Percentiles rank a stretch among this genome's conserved stretches.
phyloP scores from a whole-genome alignment of 345 rosid species.

The Camelina hispida region DNA sequence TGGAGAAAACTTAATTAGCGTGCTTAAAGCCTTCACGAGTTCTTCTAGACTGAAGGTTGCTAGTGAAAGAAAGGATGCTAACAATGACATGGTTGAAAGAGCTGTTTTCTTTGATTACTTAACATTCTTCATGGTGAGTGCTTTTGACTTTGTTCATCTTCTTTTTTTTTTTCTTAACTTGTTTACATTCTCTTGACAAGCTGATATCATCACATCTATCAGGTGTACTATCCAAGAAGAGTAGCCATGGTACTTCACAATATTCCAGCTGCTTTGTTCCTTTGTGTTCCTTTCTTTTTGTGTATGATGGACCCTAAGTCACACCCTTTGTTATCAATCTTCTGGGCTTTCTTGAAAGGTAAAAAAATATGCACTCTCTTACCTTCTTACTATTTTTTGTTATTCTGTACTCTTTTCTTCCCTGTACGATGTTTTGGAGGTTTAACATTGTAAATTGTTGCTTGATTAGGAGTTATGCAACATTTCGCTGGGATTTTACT shows the following conservation, averaged over 20 bases:
- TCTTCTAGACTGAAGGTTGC: conserved; percentile 74
- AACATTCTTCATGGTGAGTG: conserved; percentile 70
- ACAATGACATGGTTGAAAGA: conserved; percentile 56
- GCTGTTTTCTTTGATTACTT: conserved; percentile 97
- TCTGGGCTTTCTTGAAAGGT: conserved; percentile 80
- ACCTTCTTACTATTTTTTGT: background rate
- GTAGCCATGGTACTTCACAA: conserved; percentile 73
- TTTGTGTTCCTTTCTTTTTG: conserved; percentile 66
- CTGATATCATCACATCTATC: conserved; percentile 42
- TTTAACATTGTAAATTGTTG: conserved; percentile 22
- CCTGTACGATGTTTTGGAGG: conserved; percentile 21
- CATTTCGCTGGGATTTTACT: conserved; percentile 71
- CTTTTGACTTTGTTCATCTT: conserved; percentile 14
- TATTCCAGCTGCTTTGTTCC: conserved; percentile 65
- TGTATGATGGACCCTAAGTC: conserved; percentile 53
- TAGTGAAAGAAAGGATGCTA: conserved; percentile 56
- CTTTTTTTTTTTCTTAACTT: conserved; percentile 2
- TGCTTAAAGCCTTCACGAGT: conserved; percentile 77
- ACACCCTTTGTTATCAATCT: conserved; percentile 55
- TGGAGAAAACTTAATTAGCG: conserved; percentile 83
- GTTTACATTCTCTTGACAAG: conserved; percentile 21
- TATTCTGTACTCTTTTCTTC: conserved; percentile 16
- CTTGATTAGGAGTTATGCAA: conserved; percentile 70
- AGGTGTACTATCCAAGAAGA: conserved; percentile 84
- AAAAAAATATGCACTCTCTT: conserved; percentile 20